phyloP scores from a whole-genome alignment of 202 grass and related monocot genomes.

The Setaria viridis region DNA sequence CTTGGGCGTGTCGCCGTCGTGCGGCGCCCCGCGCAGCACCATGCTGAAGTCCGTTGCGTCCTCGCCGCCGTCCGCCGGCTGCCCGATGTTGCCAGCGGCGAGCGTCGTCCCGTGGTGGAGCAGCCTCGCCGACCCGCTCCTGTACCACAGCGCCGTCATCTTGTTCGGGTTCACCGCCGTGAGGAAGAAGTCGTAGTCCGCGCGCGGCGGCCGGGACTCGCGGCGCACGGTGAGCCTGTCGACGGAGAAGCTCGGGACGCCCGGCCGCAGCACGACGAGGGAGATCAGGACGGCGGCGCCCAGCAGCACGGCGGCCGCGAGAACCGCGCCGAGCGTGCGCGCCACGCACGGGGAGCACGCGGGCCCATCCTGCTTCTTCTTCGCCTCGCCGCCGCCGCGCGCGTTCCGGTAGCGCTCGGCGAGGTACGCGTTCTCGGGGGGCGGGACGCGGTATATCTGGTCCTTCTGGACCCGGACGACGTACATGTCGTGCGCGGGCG shows the following conservation, averaged over 20 bases:
- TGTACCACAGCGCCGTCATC: constrained; percentile 60
- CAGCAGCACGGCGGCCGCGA: constrained; percentile 9
- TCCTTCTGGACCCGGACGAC: constrained; percentile 89
- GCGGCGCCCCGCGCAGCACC: constrained; percentile 42
- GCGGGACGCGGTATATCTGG: constrained; percentile 89
- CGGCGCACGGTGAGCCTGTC: constrained; percentile 47
- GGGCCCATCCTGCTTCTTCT: neutral
- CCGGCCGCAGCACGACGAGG: constrained; percentile 51
- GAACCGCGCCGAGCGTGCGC: constrained; percentile 41
- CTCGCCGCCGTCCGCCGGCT: constrained; percentile 52
- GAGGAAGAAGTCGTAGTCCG: constrained; percentile 64
- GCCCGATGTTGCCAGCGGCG: constrained; percentile 49
- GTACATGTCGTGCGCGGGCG: constrained; percentile 57
- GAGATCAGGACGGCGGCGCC: constrained; percentile 30
- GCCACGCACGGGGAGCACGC: constrained; percentile 42
- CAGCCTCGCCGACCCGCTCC: constrained; percentile 44
- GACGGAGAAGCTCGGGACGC: constrained; percentile 63
- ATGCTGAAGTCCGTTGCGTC: constrained; percentile 58
- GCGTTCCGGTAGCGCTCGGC: constrained; percentile 65
- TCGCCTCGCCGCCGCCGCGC: constrained; percentile 8
- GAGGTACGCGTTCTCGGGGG: constrained; percentile 85
- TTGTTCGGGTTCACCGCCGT: constrained; percentile 68
- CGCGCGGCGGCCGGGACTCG: constrained; percentile 1
- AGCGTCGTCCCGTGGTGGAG: constrained; percentile 29
- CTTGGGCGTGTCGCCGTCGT: constrained; percentile 39